Evolutionary conservation across 441 rosid genomes (phyloP).

Genomic region (Bocquillonia castaneifolia): DNA sequence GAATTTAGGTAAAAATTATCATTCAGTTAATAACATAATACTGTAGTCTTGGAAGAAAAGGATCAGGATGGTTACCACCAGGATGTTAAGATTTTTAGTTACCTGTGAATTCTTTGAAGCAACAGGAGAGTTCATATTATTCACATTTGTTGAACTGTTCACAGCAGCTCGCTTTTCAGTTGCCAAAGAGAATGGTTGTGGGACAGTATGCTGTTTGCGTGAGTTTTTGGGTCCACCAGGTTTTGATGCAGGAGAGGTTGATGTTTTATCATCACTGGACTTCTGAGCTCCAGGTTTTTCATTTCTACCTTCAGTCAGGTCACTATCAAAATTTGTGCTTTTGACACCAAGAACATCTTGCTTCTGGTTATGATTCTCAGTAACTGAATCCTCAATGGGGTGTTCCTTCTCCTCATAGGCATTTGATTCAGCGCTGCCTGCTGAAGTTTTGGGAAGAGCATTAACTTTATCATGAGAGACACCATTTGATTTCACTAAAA

Average conservation of each 20-base stretch:
- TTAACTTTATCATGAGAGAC: conserved; percentile 37
- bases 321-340: conserved; percentile 39
- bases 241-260: conserved; percentile 28
- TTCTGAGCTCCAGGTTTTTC: conserved; percentile 36
- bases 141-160: conserved; percentile 31
- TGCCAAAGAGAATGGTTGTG: conserved; percentile 43
- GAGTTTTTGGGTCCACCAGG: conserved; percentile 22
- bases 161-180: conserved; percentile 44
- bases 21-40: not conserved
- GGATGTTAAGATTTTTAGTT: conserved; percentile 12
- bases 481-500: conserved; percentile 30
- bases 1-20: not conserved
- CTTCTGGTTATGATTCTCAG: conserved; percentile 36
- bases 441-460: conserved; percentile 46
- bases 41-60: not conserved
- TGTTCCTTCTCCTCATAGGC: conserved; percentile 54
- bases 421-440: conserved; percentile 37
- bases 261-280: conserved; percentile 26
- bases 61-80: not conserved
- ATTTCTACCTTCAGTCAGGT: conserved; percentile 25
- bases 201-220: conserved; percentile 21
- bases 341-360: conserved; percentile 43
- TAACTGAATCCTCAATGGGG: conserved; percentile 29
- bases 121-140: conserved; percentile 38
- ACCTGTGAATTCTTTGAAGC: conserved; percentile 58